Evolutionary conservation across 1,284 basidiomycete species (phyloP).

Genomic region (Earliella scabrosa): DNA sequence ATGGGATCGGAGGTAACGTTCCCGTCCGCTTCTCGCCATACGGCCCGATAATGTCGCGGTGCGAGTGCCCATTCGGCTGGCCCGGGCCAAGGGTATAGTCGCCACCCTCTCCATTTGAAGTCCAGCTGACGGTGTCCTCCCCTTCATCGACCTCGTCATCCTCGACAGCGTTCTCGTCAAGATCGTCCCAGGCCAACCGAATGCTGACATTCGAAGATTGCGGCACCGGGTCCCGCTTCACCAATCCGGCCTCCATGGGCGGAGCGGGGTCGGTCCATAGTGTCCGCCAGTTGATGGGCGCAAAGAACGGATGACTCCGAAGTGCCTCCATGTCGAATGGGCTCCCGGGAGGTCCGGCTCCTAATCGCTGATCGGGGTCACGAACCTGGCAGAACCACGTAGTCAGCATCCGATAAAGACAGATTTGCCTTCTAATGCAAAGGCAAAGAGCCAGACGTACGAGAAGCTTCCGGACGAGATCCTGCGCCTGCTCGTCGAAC

Average conservation of each 20-base stretch:
- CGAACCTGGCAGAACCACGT: conserved; percentile 52
- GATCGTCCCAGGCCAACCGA: conserved; percentile 54
- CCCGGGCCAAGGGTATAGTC: conserved; percentile 32
- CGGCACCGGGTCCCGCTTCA: conserved; percentile 48
- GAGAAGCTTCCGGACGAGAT: conserved; percentile 68
- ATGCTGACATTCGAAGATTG: conserved; percentile 50
- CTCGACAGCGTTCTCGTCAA: conserved; percentile 35
- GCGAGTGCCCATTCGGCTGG: conserved; percentile 19
- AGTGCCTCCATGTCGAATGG: conserved; percentile 60
- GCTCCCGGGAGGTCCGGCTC: conserved; percentile 57
- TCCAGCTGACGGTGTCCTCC: conserved; percentile 50
- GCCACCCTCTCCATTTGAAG: conserved; percentile 46
- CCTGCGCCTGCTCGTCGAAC: conserved; percentile 71
- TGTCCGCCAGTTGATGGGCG: conserved; percentile 66
- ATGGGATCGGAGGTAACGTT: conserved; percentile 22
- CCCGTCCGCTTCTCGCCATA: conserved; percentile 33
- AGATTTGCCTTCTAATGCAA: conserved; percentile 1
- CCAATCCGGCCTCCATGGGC: conserved; percentile 55
- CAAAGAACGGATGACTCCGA: conserved; percentile 80
- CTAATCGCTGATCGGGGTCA: conserved; percentile 74
- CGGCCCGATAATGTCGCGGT: conserved; percentile 35
- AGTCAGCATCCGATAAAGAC: neutral
- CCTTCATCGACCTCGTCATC: conserved; percentile 26
- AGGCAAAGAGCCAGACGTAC: conserved; percentile 42
- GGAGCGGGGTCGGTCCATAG: conserved; percentile 78